Base-by-base conservation (phyloP, 2,329 filamentous ascomycete species). In the Penicillium hesseltinei region DNA sequence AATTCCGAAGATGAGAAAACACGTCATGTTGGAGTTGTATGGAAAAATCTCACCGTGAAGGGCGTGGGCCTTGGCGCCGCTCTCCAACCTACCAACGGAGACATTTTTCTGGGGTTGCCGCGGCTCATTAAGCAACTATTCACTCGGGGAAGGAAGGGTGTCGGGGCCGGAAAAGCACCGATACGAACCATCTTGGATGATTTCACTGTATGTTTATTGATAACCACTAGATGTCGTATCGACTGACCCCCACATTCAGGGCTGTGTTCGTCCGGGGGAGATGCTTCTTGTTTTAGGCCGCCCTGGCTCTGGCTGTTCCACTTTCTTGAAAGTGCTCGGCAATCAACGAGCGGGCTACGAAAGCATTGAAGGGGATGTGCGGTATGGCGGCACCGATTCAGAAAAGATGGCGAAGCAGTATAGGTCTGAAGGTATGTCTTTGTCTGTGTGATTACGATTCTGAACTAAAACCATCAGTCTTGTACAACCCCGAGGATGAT, bases 401-500 rank as follows among this genome's bases (percentile, higher is more conserved):
- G 68, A 77, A 8, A 76, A 74, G 15, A 82, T 84, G 79, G 72
- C 68, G 3, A 80, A 82, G 60, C 79, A 75, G 10, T 80, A 77
- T 61, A 70, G 76, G 25, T 78, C 77, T 15, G 76, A 80, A 65
- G 73, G 72, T 74, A 59, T n/a, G 45, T 51, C 1, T 7, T 5
- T 19, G 21, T 29, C 1, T 7, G 13, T n/a, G 4, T 19, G 46
- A 48, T 15, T 54, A 35, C 8, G 43, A n/a, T 15, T 11, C 11
- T 3, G 2, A 46, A 7, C 59, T 67, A 43, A 67, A n/a, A 8
- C 27, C 3, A 17, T 86, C 29, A 71, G 81, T 87, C 1, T 78
- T 90, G 13, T 92, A 93, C 71, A 91, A 91, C 64, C 87, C 90
- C 15, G 90, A 93, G 74, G 85, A 88, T 29, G 88, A 91, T 69